These are phyloP conservation scores for Alnus rubra DNA, from an alignment of 306 rosid species.

Conservation along the genomic window DNA sequence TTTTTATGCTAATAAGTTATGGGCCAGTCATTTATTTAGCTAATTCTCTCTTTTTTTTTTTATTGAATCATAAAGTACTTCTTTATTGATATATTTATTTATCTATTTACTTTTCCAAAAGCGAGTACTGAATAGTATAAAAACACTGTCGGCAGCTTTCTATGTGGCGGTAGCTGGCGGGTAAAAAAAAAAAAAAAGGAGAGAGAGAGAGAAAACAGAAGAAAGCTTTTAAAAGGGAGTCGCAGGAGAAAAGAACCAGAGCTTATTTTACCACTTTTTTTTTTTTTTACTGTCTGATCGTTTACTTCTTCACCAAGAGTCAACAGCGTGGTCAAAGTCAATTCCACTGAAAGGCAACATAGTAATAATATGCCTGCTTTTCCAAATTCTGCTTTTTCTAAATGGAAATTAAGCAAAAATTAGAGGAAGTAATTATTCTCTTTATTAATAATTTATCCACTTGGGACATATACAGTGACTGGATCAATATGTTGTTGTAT, in stretches of 20 bases:
- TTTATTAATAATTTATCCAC: no score
- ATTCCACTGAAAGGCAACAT: background rate
- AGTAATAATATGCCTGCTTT: background rate
- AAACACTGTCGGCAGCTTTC: conserved; percentile 35
- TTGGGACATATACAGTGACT: no score
- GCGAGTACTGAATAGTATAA: background rate
- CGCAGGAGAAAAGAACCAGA: background rate
- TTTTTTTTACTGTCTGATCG: background rate
- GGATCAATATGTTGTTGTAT: no score
- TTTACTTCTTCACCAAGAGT: conserved; percentile 16
- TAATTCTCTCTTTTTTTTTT: no score
- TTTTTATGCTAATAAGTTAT: no score
- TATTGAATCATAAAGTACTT: no score
- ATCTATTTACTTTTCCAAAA: background rate
- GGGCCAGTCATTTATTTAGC: no score
- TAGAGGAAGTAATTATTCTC: no score
- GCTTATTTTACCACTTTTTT: background rate
- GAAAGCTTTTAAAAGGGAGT: conserved; percentile 9
- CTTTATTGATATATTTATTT: background rate
- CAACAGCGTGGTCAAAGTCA: conserved; percentile 35
- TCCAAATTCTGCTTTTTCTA: no score
- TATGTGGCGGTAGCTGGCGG: conserved; percentile 3
- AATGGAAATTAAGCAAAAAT: no score
- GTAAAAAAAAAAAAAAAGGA: background rate
- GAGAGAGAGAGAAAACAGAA: background rate